These are phyloP conservation scores for Mucor piriformis DNA, from an alignment of 371 early-diverging fungal genomes.

Conservation along the genomic window DNA sequence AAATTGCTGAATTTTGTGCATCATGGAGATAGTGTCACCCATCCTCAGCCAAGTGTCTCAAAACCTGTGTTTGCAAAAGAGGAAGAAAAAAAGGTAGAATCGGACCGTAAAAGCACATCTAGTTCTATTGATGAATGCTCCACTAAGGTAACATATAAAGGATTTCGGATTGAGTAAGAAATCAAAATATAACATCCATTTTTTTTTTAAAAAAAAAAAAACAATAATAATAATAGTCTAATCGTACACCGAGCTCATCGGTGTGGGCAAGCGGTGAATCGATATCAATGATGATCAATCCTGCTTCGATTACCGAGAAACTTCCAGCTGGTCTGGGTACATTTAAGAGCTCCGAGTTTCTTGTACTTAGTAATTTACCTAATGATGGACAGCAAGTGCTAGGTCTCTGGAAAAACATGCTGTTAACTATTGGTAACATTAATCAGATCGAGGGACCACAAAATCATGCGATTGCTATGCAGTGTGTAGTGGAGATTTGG, in stretches of 20 bases:
- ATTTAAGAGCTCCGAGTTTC: conserved; percentile 50
- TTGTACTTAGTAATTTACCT: conserved; percentile 34
- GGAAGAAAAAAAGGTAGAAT: conserved; percentile 24
- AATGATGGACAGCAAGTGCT: conserved; percentile 50
- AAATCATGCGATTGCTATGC: conserved; percentile 71
- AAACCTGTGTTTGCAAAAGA: conserved; percentile 7
- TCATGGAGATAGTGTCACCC: conserved; percentile 22
- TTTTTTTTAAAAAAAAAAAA: background rate
- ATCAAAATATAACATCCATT: background rate
- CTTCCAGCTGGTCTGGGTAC: conserved; percentile 41
- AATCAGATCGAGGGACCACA: conserved; percentile 63
- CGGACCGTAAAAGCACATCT: conserved; percentile 22
- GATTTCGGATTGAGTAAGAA: no score
- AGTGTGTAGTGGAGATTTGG: conserved; percentile 71
- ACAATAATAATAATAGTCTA: no score
- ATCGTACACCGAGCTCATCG: conserved; percentile 42
- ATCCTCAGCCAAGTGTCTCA: conserved; percentile 3
- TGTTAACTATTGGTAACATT: conserved; percentile 71
- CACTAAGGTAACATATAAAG: conserved; percentile 29
- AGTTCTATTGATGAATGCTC: conserved; percentile 38
- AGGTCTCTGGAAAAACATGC: conserved; percentile 69
- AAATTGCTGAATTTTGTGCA: conserved; percentile 50
- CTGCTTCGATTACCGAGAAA: conserved; percentile 41
- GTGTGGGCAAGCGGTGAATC: conserved; percentile 24
- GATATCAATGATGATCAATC: conserved; percentile 30